Evolutionary conservation across 1,284 basidiomycete species (phyloP), one percentile per base, ranked within the genome.

Genomic region (Hemileia vastatrix): DNA sequence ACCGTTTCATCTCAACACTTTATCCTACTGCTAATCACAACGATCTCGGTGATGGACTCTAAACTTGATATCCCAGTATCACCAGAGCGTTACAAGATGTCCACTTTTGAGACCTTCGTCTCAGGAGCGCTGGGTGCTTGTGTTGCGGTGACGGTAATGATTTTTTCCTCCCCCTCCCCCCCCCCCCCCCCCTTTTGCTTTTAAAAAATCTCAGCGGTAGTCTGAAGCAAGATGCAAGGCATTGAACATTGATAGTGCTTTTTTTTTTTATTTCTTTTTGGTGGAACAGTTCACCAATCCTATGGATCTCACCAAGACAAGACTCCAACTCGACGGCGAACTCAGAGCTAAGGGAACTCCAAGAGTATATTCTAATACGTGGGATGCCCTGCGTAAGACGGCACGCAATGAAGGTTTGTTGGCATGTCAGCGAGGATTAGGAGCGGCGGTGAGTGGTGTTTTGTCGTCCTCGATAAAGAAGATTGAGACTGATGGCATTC

Each of bases 271-370:
- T n/a, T 23, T 9, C n/a, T 18, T 43, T 21, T 19, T 54, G 4
- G 13, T 36, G 40, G n/a, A 18, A n/a, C 23, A 62, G 60, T 62
- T 62, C 47, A 62, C 60, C 11, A 62, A 64, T 50, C 62, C 65
- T 13, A 68, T 78, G 8, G 92, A 95, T 73, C 90, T 95, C 32
- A 87, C 88, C 63, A 96, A 96, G 78, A 96, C 92, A 36, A 85
- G 93, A 64, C 78, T 97, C 58, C 92, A 96, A 75, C 81, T 97
- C 21, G 91, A 96, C 76, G 93, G 92, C 21, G 92, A 97, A 77
- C 83, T 96, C 19, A 33, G 52, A 50, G 48, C 52, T 15, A 62
- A 62, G 31, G 53, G 53, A 21, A 32, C 44, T 36, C 60, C 60
- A 6, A 62, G 55, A 51, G 23, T 33, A 3, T 62, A 62, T 19